phyloP scores from a whole-genome alignment of 352 stramenopile genomes.

The Globisporangium carolinianum region DNA sequence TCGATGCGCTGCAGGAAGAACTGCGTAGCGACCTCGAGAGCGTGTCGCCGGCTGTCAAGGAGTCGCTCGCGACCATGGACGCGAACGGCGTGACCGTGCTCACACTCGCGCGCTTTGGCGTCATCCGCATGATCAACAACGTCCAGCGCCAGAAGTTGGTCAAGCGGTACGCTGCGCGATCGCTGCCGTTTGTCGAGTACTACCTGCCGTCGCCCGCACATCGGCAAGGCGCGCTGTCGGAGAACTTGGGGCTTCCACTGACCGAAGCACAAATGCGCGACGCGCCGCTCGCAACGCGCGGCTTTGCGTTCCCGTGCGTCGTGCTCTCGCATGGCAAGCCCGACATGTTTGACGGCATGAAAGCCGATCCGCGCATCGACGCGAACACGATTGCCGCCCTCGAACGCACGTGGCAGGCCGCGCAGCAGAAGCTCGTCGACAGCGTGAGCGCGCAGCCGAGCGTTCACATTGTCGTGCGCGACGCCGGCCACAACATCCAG shows the following conservation, averaged over 20 bases:
- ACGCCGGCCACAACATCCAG: constrained; percentile 64
- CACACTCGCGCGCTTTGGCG: constrained; percentile 36
- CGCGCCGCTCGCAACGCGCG: constrained; percentile 2
- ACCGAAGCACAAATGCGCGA: constrained; percentile 61
- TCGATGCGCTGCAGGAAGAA: constrained; percentile 67
- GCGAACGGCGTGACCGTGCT: constrained; percentile 54
- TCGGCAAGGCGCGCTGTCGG: constrained; percentile 38
- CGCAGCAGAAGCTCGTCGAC: constrained; percentile 45
- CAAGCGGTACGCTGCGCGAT: constrained; percentile 42
- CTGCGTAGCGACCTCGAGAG: constrained; percentile 50
- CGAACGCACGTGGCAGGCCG: constrained; percentile 61
- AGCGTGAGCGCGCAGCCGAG: constrained; percentile 27
- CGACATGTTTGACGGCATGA: constrained; percentile 71
- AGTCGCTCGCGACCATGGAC: constrained; percentile 53
- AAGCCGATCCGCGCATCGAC: constrained; percentile 41
- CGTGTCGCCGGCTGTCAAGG: constrained; percentile 47
- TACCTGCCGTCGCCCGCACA: constrained; percentile 62
- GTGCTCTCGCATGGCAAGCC: constrained; percentile 60
- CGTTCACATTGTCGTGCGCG: constrained; percentile 42
- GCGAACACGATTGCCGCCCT: constrained; percentile 28
- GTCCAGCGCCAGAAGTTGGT: constrained; percentile 53
- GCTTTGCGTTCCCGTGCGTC: constrained; percentile 53
- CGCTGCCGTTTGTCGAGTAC: constrained; percentile 54
- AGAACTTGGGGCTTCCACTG: constrained; percentile 48
- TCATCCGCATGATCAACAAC: constrained; percentile 64